These are phyloP conservation scores for Cladosporium sp. DNA, from an alignment of 2,329 filamentous ascomycete genomes.

Conservation along the genomic window DNA sequence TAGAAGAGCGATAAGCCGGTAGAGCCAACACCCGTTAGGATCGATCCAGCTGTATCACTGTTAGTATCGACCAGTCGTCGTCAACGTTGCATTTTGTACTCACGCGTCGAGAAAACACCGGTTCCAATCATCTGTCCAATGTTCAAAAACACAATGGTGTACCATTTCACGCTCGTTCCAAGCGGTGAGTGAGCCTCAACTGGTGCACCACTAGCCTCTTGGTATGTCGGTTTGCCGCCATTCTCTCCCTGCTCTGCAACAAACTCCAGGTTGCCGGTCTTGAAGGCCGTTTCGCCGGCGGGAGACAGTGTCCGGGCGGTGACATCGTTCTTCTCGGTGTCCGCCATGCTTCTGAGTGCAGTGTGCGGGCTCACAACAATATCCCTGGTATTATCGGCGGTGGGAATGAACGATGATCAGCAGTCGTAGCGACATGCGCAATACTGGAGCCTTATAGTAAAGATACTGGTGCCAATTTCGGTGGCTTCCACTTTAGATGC, in stretches of 20 bases:
- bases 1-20: conserved; percentile 59
- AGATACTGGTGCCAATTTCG: background rate
- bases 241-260: conserved; percentile 46
- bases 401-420: background rate
- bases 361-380: background rate
- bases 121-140: conserved; percentile 59
- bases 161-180: conserved; percentile 51
- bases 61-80: background rate
- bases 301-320: conserved; percentile 10
- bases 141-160: conserved; percentile 57
- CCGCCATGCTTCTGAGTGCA: background rate
- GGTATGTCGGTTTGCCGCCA: conserved; percentile 48
- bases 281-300: conserved; percentile 2
- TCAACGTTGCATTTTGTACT: conserved; percentile 25
- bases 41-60: conserved; percentile 45
- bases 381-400: background rate
- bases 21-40: conserved; percentile 57
- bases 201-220: conserved; percentile 58
- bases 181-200: conserved; percentile 56
- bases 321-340: conserved; percentile 6
- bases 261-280: conserved; percentile 41
- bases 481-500: background rate
- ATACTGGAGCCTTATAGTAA: background rate
- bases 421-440: background rate
- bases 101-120: conserved; percentile 51